Evolutionary conservation across 139 green algal genomes (phyloP).

Genomic region (Trebouxia sp.): DNA sequence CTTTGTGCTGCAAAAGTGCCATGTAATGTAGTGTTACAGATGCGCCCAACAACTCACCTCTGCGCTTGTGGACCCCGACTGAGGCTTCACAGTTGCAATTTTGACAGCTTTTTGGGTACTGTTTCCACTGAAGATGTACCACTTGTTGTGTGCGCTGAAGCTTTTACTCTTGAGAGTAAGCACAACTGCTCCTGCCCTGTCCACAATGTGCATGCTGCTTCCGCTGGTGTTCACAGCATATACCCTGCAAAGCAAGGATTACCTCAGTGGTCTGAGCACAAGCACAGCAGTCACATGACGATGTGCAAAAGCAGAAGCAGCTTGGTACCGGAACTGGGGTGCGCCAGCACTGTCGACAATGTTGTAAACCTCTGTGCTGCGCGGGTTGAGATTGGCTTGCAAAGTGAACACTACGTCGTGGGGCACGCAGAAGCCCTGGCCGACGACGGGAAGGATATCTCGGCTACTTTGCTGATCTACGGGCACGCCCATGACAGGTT

Average conservation of each 20-base stretch:
- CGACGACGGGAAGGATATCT: neutral
- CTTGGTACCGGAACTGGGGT: neutral
- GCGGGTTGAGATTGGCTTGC: neutral
- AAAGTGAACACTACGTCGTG: conserved; percentile 5
- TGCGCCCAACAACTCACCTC: too few species aligned
- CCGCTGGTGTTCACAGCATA: neutral
- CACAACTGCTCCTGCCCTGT: neutral
- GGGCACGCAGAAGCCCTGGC: neutral
- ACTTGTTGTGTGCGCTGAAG: conserved; percentile 20
- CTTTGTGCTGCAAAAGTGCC: too few species aligned
- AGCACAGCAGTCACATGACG: too few species aligned
- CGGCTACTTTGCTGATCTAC: neutral
- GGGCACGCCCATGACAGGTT: neutral
- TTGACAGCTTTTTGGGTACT: neutral
- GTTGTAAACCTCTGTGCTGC: conserved; percentile 7
- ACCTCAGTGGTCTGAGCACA: too few species aligned
- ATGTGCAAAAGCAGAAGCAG: too few species aligned
- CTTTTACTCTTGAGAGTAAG: neutral
- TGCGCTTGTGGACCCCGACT: neutral
- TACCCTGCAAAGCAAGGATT: neutral
- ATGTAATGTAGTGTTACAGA: too few species aligned
- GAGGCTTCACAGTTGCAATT: conserved; percentile 17
- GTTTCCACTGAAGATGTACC: conserved; percentile 4
- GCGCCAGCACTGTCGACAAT: conserved; percentile 4
- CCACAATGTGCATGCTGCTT: conserved; percentile 12